Percentiles rank a stretch among this genome's conserved stretches.
Evolutionary conservation across 2,329 filamentous ascomycete genomes (phyloP).

Genomic region (Aspergillus sergii): DNA sequence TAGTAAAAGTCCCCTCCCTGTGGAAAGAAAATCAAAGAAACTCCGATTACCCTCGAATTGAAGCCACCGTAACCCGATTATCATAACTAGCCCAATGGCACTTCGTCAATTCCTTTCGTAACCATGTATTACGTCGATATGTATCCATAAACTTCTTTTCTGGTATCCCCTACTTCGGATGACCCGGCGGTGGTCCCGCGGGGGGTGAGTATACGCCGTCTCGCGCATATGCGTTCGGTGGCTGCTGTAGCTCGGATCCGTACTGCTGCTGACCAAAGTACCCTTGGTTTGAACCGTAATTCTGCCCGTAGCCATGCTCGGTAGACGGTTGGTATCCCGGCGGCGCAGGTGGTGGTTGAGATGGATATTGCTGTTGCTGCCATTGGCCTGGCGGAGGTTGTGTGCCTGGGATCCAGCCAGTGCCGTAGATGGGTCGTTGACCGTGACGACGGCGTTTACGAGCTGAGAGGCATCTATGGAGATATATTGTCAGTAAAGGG

Average conservation of each 20-base stretch:
- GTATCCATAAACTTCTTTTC: not conserved
- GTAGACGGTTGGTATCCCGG: not conserved
- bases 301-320: not conserved
- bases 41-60: not conserved
- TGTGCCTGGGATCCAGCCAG: not conserved
- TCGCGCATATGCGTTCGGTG: not conserved
- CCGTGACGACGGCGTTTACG: constrained; percentile 1
- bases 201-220: not conserved
- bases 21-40: not conserved
- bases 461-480: not conserved
- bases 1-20: not conserved
- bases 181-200: not conserved
- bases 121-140: not conserved
- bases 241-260: not conserved
- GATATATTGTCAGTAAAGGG: not conserved
- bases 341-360: not conserved
- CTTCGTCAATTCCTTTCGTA: not conserved
- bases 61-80: not conserved
- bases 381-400: not conserved
- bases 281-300: not conserved
- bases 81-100: not conserved
- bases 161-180: not conserved
- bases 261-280: not conserved
- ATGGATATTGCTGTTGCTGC: not conserved
- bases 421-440: not conserved